Percentiles rank a stretch among this genome's conserved stretches.
Evolutionary conservation across 2,329 filamentous ascomycete genomes (phyloP).

Genomic region (Pseudocercospora ulei): DNA sequence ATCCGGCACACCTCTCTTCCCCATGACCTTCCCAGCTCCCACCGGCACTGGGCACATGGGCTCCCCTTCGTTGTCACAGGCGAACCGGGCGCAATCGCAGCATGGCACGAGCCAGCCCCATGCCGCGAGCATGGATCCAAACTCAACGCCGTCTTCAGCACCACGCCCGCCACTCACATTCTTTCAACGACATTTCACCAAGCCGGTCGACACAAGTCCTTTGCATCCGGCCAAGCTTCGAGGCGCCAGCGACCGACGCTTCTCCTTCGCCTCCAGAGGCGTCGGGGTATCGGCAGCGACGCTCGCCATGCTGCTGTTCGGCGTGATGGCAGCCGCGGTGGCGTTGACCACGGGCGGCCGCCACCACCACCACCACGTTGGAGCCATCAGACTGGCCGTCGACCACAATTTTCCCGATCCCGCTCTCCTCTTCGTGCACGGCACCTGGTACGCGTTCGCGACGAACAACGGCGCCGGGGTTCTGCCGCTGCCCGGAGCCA

Average conservation of each 20-base stretch:
- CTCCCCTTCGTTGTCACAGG: slow-evolving; percentile 7
- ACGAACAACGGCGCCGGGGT: slow-evolving; percentile 34
- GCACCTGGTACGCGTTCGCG: slow-evolving; percentile 36
- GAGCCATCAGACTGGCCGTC: slow-evolving; percentile 25
- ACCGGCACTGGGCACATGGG: slow-evolving; percentile 5
- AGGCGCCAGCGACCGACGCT: slow-evolving; percentile 15
- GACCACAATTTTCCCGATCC: slow-evolving; percentile 37
- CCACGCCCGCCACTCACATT: slow-evolving; percentile 19
- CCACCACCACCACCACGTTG: slow-evolving; percentile 2
- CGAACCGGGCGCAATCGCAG: background rate
- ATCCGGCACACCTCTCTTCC: background rate
- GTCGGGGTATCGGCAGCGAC: slow-evolving; percentile 16
- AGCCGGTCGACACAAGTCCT: slow-evolving; percentile 5
- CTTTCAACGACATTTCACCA: slow-evolving; percentile 26
- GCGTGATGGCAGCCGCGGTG: slow-evolving; percentile 24
- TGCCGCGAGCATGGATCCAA: slow-evolving; percentile 1
- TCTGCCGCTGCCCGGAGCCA: slow-evolving; percentile 17
- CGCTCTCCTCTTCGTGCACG: slow-evolving; percentile 28
- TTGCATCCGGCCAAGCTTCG: slow-evolving; percentile 17
- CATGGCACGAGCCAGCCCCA: slow-evolving; percentile 1
- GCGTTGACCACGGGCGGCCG: slow-evolving; percentile 14
- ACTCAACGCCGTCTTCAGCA: background rate
- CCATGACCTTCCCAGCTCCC: background rate
- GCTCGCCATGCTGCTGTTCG: slow-evolving; percentile 22
- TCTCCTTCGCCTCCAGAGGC: slow-evolving; percentile 28